These are phyloP conservation scores for Aspergillus jensenii DNA, from an alignment of 2,329 filamentous ascomycete genomes.

Conservation along the genomic window DNA sequence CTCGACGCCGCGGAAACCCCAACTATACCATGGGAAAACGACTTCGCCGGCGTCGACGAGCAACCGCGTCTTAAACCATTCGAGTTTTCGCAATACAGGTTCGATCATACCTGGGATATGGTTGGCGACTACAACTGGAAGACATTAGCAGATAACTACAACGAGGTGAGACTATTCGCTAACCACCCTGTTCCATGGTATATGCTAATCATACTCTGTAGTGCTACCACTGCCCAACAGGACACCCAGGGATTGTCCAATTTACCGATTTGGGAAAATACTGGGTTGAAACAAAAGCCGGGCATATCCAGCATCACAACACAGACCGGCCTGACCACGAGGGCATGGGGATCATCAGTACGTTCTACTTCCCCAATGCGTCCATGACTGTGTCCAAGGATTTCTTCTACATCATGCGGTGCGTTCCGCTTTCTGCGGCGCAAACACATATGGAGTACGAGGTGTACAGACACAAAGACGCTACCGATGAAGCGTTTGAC, in stretches of 20 bases:
- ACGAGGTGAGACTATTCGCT: constrained; percentile 34
- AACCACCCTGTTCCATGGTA: too few relatives aligned
- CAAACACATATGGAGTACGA: constrained; percentile 61
- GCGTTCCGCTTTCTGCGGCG: constrained; percentile 55
- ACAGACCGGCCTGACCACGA: constrained; percentile 35
- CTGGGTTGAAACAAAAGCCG: constrained; percentile 48
- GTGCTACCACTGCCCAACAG: constrained; percentile 26
- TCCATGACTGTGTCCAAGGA: constrained; percentile 40
- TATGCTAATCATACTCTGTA: not conserved
- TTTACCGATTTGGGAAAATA: constrained; percentile 58
- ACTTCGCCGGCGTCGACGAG: constrained; percentile 50
- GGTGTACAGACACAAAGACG: constrained; percentile 61
- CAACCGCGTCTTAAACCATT: constrained; percentile 48
- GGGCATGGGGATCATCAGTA: constrained; percentile 41
- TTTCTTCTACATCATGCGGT: constrained; percentile 65
- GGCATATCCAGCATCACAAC: constrained; percentile 42
- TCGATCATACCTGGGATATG: constrained; percentile 60
- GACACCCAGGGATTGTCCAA: constrained; percentile 21
- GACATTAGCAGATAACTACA: constrained; percentile 64
- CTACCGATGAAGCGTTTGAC: constrained; percentile 58
- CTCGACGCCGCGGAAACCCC: constrained; percentile 49
- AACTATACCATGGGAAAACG: constrained; percentile 53
- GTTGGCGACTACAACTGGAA: constrained; percentile 62
- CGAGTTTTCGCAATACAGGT: constrained; percentile 55
- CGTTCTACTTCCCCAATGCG: constrained; percentile 38